Base-by-base conservation (phyloP, 768 basidiomycete species). In the Trametes coccinea region DNA sequence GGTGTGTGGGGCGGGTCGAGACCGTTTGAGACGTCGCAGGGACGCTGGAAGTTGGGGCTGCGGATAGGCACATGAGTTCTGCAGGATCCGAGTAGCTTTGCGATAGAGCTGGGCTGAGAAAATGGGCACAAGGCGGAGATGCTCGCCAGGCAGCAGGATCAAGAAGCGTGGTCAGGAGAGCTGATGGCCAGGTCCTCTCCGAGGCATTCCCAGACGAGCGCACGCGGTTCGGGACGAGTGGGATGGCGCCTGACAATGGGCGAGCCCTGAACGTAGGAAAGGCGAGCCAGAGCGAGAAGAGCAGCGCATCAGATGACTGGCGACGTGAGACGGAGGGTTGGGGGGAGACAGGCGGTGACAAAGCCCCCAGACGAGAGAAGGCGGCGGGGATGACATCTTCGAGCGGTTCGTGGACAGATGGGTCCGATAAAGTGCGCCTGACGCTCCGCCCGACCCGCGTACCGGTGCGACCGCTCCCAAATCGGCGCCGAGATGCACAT, bases 271-370 rank as follows among this genome's bases (percentile, higher is more conserved):
- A 29, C 54, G 62, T 47, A 64, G 58, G 62, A 59, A 64, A 22
- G 39, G 29, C 53, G 46, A 48, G 46, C 62, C 57, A 30, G 53
- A 49, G 34, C 14, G 39, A 53, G 58, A 16, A 16, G 62, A 56
- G 58, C 58, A 58, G 58, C 62, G 62, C 43, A 43, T 64, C 62
- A 64, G 53, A 59, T 64, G 62, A 64, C 54, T 11, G 43, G 13
- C 33, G 27, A 60, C 62, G 62, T 64, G 62, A 60, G 62, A 64
- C n/a, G 62, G 48, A 33, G 34, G 49, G 41, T 49, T 53, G 40
- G 43, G 34, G 29, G 40, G 29, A 39, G 31, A 43, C 37, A 48
- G 56, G 47, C 56, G 51, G 56, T 43, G 56, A 50, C 56, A 53
- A 50, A 43, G 41, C 61, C 49, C 34, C 54, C 43, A 44, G 54